Evolutionary conservation across 306 rosid genomes (phyloP).

Genomic region (Senna siamea): DNA sequence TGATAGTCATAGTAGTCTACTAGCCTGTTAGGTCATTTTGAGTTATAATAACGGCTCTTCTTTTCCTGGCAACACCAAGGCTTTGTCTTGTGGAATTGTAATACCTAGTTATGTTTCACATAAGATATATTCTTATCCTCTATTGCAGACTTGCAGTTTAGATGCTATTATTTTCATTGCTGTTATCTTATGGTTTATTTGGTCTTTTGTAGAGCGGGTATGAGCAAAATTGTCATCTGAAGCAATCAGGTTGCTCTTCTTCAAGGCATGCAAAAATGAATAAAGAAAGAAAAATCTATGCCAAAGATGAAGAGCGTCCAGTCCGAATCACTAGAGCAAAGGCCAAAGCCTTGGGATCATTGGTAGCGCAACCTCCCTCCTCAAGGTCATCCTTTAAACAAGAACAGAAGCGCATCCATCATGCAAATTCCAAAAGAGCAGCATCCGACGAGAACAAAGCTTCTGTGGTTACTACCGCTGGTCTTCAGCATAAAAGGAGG

Average conservation of each 20-base stretch:
- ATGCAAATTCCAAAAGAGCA: slow-evolving; percentile 52
- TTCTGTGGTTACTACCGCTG: slow-evolving; percentile 40
- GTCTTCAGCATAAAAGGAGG: slow-evolving; percentile 65
- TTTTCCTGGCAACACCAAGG: neutral
- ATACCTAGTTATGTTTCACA: neutral
- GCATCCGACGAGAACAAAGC: slow-evolving; percentile 58
- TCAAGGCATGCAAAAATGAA: slow-evolving; percentile 67
- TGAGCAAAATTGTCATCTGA: slow-evolving; percentile 47
- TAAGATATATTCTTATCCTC: no score
- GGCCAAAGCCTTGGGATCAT: slow-evolving; percentile 58
- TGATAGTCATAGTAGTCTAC: neutral
- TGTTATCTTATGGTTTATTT: slow-evolving; percentile 35
- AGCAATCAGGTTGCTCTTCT: slow-evolving; percentile 47
- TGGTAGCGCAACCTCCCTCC: slow-evolving; percentile 45
- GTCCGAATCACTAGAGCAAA: slow-evolving; percentile 81
- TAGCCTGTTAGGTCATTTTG: neutral
- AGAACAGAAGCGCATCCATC: slow-evolving; percentile 47
- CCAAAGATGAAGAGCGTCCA: slow-evolving; percentile 54
- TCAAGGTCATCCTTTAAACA: slow-evolving; percentile 51
- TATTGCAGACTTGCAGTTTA: no score
- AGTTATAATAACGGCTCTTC: neutral
- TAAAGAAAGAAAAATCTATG: slow-evolving; percentile 49
- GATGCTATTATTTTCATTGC: neutral
- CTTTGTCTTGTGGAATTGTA: neutral
- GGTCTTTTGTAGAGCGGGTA: slow-evolving; percentile 50